Base-by-base conservation (phyloP, 1,284 basidiomycete species). In the Phellinidium pouzarii region DNA sequence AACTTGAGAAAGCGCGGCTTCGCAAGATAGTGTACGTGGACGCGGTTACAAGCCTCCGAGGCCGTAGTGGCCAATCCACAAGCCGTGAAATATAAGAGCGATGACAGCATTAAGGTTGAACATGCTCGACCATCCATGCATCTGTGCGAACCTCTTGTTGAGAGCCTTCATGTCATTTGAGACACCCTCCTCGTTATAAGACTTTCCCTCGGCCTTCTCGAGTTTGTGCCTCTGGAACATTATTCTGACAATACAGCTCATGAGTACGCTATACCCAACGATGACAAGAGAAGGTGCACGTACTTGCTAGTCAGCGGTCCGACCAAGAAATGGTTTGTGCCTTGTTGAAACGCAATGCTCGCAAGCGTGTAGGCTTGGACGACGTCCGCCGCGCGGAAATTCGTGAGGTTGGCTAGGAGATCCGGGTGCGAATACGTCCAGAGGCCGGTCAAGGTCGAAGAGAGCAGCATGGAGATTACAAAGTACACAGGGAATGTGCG, bases 401-500 rank as follows among this genome's bases (percentile, higher is more conserved):
- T 70, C 57, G 61, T 62, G 58, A 74, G 65, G 58, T 77, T 70
- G n/a, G 67, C 67, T 57, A 80, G 61, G 25, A 88, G 78, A 41
- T 72, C 68, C 2, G 82, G 83, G 66, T 90, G 86, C 54, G 76
- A 76, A 59, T 71, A 73, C 6, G 78, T 72, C 79, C 88, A 90
- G 31, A 79, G 69, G 7, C 69, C 71, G 40, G 89, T 68, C 23
- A 92, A 72, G 11, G 69, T 67, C 0, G 76, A 71, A 17, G 82
- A 76, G 29, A 85, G 67, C 17, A 67, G 60, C 37, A 85, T 76
- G 23, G 81, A 83, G 43, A 79, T 65, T 23, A 76, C 65, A 62
- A 92, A 91, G 69, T 89, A 92, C 53, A 85, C 65, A 1, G 90
- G 87, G 67, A 89, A 87, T 0, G 77, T 78, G 59, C 76, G 76